Conservation (phyloP, 345 rosid genomes). For the Erodium maritimum region DNA sequence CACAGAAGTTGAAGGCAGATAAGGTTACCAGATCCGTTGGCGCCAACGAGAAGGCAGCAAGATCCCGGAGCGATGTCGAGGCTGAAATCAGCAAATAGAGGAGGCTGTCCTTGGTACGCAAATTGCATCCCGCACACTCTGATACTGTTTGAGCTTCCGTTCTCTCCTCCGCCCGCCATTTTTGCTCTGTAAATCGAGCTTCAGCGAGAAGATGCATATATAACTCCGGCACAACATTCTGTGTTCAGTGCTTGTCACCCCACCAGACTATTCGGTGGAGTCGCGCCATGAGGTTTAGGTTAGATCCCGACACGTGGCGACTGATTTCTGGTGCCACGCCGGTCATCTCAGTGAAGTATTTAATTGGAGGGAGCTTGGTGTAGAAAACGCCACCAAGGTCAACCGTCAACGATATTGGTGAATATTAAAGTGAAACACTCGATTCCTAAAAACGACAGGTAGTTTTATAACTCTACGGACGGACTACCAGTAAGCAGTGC, state of each 20-base stretch:
- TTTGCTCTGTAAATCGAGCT: not conserved
- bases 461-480: too few species aligned
- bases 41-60: conserved; percentile 88
- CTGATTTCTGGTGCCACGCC: not conserved
- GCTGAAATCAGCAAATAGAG: conserved; percentile 60
- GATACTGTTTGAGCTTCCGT: conserved; percentile 28
- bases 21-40: conserved; percentile 77
- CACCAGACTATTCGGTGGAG: too few species aligned
- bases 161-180: conserved; percentile 6
- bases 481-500: too few species aligned
- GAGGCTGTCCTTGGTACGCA: conserved; percentile 45
- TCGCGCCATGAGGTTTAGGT: too few species aligned
- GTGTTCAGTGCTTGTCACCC: not conserved
- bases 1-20: too few species aligned
- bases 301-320: not conserved
- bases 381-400: too few species aligned
- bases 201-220: not conserved
- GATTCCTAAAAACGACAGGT: too few species aligned
- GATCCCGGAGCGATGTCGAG: conserved; percentile 59
- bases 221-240: not conserved
- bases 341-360: not conserved
- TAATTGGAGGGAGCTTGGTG: not conserved
- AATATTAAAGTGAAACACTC: too few species aligned
- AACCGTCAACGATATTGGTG: too few species aligned
- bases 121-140: conserved; percentile 72